Evolutionary conservation across 768 basidiomycete genomes (phyloP).

Genomic region (Tubosaeta sp.): DNA sequence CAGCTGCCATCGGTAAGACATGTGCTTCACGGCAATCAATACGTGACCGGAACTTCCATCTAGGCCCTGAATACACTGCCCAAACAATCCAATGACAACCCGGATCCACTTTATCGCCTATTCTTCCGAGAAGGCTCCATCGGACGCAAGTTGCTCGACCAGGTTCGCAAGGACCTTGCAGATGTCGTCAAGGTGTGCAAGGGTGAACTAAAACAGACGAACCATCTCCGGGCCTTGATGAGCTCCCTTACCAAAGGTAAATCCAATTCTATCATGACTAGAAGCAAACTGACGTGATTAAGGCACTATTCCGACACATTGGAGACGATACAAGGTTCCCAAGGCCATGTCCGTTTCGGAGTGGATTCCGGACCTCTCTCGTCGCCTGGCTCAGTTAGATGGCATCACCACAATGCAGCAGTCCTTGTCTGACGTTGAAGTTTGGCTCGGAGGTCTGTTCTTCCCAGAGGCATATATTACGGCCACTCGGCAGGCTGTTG

Average conservation of each 20-base stretch:
- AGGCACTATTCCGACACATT: slow-evolving; percentile 88
- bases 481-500: slow-evolving; percentile 92
- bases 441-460: slow-evolving; percentile 93
- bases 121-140: slow-evolving; percentile 86
- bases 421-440: slow-evolving; percentile 64
- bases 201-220: slow-evolving; percentile 91
- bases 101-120: slow-evolving; percentile 83
- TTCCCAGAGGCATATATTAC: slow-evolving; percentile 97
- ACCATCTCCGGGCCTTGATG: slow-evolving; percentile 90
- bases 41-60: slow-evolving; percentile 10
- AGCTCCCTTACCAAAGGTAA: slow-evolving; percentile 84
- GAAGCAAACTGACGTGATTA: slow-evolving; percentile 12
- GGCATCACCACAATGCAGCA: slow-evolving; percentile 50
- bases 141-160: slow-evolving; percentile 71
- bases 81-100: slow-evolving; percentile 63
- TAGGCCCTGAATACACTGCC: slow-evolving; percentile 63
- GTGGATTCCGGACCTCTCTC: slow-evolving; percentile 80
- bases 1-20: slow-evolving; percentile 66
- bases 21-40: background rate
- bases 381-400: slow-evolving; percentile 81
- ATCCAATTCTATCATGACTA: slow-evolving; percentile 5
- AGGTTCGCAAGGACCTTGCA: slow-evolving; percentile 75
- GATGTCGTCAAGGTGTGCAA: slow-evolving; percentile 82
- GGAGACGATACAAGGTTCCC: slow-evolving; percentile 86
- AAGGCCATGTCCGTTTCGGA: slow-evolving; percentile 76